Evolutionary conservation across 352 stramenopile genomes (phyloP), one percentile per base, ranked within the genome.

Genomic region (Globisporangium uncinulatum): DNA sequence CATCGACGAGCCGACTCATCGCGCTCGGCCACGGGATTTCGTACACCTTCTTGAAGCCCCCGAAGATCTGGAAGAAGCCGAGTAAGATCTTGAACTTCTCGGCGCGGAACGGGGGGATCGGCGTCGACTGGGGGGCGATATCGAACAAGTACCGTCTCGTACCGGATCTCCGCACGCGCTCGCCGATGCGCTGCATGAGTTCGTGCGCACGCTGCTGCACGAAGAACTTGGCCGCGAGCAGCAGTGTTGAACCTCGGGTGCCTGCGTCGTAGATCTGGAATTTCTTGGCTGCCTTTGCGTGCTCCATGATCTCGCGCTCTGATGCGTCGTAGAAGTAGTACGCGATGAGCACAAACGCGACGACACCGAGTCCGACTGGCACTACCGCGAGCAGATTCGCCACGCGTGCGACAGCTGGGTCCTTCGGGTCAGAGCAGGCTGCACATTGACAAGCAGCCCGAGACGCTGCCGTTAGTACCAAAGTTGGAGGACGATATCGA

Each of bases 31-130:
- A 91, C 37, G 73, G 69, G 36, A 91, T 86, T 55, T 89, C 74
- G 55, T 91, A 91, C 7, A 82, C 65, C 36, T 82, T 74, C 50
- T 91, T 89, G 56, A 88, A 87, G 44, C 77, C 74, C 3, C 77
- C 76, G 47, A 91, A 77, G 36, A 91, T 70, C 58, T 91, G 81
- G 56, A 91, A 89, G 57, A 89, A 91, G 10, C 70, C 76, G 13
- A 91, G 57, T 59, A 91, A 53, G 37, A 91, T 91, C 65, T 91
- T 91, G 50, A 91, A 81, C 52, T 91, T 91, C 32, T 91, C 81
- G 3, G 78, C 65, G 9, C 75, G 70, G 39, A 81, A 76, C 11
- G 61, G 20, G 15, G 75, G 66, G 6, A 67, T 58, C 20, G 62
- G 41, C 6, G 66, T 55, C 9, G 19, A 6, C 4, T 51, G 52